Evolutionary conservation across 1,284 basidiomycete species (phyloP).

Genomic region (Trichosporon sp.): DNA sequence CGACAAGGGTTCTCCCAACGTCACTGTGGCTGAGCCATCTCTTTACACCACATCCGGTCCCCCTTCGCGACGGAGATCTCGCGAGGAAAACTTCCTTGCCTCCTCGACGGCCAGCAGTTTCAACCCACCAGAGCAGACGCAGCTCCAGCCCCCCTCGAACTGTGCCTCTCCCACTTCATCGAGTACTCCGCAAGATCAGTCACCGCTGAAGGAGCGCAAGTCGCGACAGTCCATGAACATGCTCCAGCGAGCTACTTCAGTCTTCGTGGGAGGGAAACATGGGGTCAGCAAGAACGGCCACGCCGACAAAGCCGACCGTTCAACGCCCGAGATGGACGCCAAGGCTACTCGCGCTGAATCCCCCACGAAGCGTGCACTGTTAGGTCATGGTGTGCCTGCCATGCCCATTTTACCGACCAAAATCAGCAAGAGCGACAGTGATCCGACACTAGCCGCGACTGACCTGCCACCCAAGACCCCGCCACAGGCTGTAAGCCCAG

Average conservation of each 20-base stretch:
- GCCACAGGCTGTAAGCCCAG: neutral
- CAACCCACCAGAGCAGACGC: neutral
- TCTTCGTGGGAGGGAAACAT: constrained; percentile 53
- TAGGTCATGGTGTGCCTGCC: neutral
- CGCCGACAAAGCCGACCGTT: constrained; percentile 8
- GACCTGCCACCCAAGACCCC: neutral
- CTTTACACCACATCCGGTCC: neutral
- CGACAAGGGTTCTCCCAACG: neutral
- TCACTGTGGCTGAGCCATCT: neutral
- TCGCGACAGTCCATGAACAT: constrained; percentile 79
- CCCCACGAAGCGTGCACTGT: constrained; percentile 30
- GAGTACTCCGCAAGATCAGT: constrained; percentile 17
- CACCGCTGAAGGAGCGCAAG: constrained; percentile 51
- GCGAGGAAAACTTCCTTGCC: neutral
- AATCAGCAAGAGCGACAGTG: constrained; percentile 29
- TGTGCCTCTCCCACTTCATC: neutral
- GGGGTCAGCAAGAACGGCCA: constrained; percentile 14
- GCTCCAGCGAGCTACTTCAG: constrained; percentile 86
- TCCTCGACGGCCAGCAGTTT: constrained; percentile 2
- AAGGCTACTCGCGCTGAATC: constrained; percentile 23
- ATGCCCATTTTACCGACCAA: constrained; percentile 9
- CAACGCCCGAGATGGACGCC: neutral
- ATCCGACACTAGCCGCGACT: constrained; percentile 10
- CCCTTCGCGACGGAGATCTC: neutral
- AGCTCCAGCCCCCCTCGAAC: neutral